A percentile compares a stretch with the other conserved stretches of the same genome.
These are phyloP conservation scores for Margaritispora aquatica DNA, from an alignment of 495 filamentous ascomycete genomes.

Conservation along the genomic window DNA sequence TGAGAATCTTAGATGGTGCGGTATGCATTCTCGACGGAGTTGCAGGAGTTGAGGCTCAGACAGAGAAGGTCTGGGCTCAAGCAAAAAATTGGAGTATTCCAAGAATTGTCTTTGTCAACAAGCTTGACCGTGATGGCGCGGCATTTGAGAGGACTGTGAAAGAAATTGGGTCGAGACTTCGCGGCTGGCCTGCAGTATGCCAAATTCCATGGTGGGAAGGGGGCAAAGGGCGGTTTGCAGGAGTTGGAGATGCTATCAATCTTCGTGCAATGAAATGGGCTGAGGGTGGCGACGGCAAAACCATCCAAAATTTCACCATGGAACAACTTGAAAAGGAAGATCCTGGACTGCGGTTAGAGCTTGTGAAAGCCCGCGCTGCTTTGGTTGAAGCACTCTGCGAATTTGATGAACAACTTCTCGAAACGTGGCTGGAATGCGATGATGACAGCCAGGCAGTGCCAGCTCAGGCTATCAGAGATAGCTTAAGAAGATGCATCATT, in stretches of 20 bases:
- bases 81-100: slow-evolving; percentile 82
- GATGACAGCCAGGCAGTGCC: slow-evolving; percentile 66
- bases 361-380: slow-evolving; percentile 66
- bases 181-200: slow-evolving; percentile 83
- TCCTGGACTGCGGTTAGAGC: slow-evolving; percentile 48
- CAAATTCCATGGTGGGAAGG: slow-evolving; percentile 90
- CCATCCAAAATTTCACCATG: slow-evolving; percentile 43
- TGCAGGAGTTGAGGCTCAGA: slow-evolving; percentile 96
- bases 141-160: slow-evolving; percentile 81
- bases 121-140: slow-evolving; percentile 91
- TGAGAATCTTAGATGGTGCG: slow-evolving; percentile 90
- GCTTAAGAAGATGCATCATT: slow-evolving; percentile 67
- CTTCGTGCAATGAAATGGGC: slow-evolving; percentile 44
- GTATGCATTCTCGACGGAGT: slow-evolving; percentile 96
- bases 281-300: slow-evolving; percentile 62
- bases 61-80: slow-evolving; percentile 93
- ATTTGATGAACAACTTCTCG: slow-evolving; percentile 79
- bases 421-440: slow-evolving; percentile 69
- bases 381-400: slow-evolving; percentile 82
- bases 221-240: slow-evolving; percentile 65
- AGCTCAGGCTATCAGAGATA: slow-evolving; percentile 55
- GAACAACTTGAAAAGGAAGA: slow-evolving; percentile 46
- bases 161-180: slow-evolving; percentile 73
- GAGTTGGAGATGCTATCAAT: slow-evolving; percentile 75
- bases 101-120: slow-evolving; percentile 86